Evolutionary conservation across 1,284 basidiomycete species (phyloP), one percentile per base, ranked within the genome.

Genomic region (Prillingera fragicola): DNA sequence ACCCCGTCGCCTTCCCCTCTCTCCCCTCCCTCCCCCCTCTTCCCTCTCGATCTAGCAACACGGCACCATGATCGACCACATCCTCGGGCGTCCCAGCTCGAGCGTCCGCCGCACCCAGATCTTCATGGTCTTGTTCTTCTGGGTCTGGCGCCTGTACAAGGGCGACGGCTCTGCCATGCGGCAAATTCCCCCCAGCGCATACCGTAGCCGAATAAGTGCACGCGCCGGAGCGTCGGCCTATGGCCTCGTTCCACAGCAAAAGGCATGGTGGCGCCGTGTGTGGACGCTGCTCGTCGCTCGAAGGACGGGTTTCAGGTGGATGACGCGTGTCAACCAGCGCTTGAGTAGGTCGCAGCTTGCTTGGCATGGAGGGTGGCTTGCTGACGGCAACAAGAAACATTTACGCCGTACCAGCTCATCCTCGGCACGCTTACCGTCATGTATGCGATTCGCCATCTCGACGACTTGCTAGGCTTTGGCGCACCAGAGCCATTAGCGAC

Each of bases 391-490:
- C 57, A 92, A 88, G 78, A 59, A 80, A 81, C 21, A n/a, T 95
- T 89, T 72, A 86, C 90, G 1, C 94, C 94, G 17, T 98, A 91
- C 84, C 92, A 98, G 65, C 78, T 97, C 55, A 79, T 96, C 41
- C 78, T 90, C 45, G 85, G 81, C 54, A 87, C 87, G 3, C 73
- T 95, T 45, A 94, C 91, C 1, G 70, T 80, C 23, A 75, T 94
- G 9, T 98, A 96, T 67, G 84, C 87, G 17, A 67, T 88, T 36
- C 77, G 87, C 13, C 87, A 97, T 67, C 72, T 91, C 14, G 91
- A 96, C 69, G 87, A 84, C 68, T 76, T 97, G 8, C 71, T 94
- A 14, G 89, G 89, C 7, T 75, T 95, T 21, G 82, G 79, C 50
- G 79, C n/a, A n/a, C n/a, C 88, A 89, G 60, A 71, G 84, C 72